Percentiles rank a stretch among this genome's conserved stretches.
Conservation (phyloP, 2,329 filamentous ascomycete genomes). For the Colletotrichum orbiculare region DNA sequence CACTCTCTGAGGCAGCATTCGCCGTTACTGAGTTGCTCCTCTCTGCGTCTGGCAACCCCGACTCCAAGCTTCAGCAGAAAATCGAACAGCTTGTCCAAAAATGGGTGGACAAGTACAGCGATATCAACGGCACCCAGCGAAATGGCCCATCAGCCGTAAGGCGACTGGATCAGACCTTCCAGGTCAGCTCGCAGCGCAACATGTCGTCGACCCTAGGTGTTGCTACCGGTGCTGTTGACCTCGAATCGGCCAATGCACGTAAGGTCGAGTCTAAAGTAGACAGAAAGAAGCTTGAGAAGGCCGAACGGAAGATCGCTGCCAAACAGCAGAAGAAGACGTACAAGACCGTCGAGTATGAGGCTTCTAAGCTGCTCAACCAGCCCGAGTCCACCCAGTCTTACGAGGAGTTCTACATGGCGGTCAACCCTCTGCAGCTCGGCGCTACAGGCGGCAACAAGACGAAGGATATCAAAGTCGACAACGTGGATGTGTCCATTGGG, state of each 20-base stretch:
- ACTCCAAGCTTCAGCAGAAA: constrained; percentile 76
- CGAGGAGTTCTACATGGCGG: constrained; percentile 99
- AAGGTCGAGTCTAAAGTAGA: constrained; percentile 99
- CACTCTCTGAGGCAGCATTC: constrained; percentile 84
- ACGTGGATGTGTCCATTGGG: constrained; percentile 92
- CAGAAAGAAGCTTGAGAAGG: constrained; percentile 98
- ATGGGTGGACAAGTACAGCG: constrained; percentile 86
- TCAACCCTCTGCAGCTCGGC: constrained; percentile 94
- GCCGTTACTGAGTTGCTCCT: constrained; percentile 89
- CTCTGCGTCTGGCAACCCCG: constrained; percentile 90
- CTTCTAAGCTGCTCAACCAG: constrained; percentile 87
- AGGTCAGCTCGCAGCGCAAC: constrained; percentile 92
- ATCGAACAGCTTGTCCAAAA: constrained; percentile 88
- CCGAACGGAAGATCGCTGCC: constrained; percentile 94
- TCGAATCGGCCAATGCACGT: constrained; percentile 90
- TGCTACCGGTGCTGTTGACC: constrained; percentile 83
- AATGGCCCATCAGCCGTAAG: constrained; percentile 81
- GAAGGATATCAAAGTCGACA: constrained; percentile 98
- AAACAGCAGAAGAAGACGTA: constrained; percentile 99
- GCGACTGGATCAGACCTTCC: constrained; percentile 92
- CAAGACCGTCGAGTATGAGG: constrained; percentile 98
- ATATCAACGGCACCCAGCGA: constrained; percentile 76
- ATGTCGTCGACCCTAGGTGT: constrained; percentile 96
- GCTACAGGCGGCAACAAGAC: constrained; percentile 82
- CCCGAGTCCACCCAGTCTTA: constrained; percentile 89